Conservation (phyloP, 495 filamentous ascomycete genomes). For the Glarea lozoyensis region DNA sequence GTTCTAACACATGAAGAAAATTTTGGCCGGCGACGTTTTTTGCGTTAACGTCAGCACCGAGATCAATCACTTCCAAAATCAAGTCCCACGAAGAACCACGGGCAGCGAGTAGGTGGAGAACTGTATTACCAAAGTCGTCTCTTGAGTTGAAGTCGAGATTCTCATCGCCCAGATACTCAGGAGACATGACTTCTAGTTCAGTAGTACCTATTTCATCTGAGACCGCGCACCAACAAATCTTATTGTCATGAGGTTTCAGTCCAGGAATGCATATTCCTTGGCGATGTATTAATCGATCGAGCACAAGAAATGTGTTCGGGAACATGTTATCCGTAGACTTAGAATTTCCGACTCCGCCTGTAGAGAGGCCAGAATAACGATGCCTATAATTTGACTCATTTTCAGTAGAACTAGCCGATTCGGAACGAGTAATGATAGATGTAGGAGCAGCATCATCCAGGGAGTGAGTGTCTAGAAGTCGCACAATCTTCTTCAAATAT, state of each 20-base stretch:
- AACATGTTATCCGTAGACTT: not conserved
- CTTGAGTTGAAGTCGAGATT: constrained; percentile 10
- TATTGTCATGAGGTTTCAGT: constrained; percentile 2
- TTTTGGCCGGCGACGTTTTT: constrained; percentile 36
- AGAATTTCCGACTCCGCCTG: not conserved
- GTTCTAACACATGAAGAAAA: constrained; percentile 37
- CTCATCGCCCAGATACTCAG: constrained; percentile 10
- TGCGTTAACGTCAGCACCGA: constrained; percentile 20
- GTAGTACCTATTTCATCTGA: not conserved
- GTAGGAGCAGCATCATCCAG: not conserved
- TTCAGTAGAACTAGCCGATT: not conserved
- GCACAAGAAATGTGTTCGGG: not conserved
- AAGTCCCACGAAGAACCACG: constrained; percentile 8
- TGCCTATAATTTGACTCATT: not conserved
- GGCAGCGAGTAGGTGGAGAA: constrained; percentile 32
- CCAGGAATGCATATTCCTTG: constrained; percentile 9
- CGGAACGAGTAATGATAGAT: not conserved
- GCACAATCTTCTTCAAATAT: not conserved
- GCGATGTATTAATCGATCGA: not conserved
- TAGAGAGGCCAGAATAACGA: not conserved
- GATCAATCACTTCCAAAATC: constrained; percentile 22
- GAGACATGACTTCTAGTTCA: not conserved
- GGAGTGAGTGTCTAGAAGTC: not conserved
- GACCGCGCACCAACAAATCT: constrained; percentile 5
- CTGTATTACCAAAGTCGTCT: constrained; percentile 37